Evolutionary conservation across 2,329 filamentous ascomycete species (phyloP).

Genomic region (Pyricularia grisea): DNA sequence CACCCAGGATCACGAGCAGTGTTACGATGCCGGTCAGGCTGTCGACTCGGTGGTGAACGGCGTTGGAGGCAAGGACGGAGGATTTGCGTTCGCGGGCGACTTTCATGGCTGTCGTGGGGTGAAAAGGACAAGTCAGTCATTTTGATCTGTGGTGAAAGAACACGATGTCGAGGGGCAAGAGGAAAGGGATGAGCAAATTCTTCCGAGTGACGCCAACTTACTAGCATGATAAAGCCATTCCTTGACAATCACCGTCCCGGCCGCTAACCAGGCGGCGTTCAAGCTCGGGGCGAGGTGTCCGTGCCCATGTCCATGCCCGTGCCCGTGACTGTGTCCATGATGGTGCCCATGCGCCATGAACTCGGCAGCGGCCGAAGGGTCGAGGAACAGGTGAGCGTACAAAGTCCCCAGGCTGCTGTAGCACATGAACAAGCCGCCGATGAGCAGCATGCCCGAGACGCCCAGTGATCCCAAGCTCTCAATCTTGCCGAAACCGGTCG

Average conservation of each 20-base stretch:
- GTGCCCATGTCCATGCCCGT: constrained; percentile 57
- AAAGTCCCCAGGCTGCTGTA: constrained; percentile 63
- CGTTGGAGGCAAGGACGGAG: constrained; percentile 90
- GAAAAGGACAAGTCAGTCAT: not conserved
- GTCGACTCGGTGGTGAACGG: constrained; percentile 92
- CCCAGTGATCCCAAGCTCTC: constrained; percentile 90
- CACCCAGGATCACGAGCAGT: constrained; percentile 77
- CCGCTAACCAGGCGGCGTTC: constrained; percentile 90
- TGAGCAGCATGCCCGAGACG: constrained; percentile 82
- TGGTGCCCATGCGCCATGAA: constrained; percentile 44
- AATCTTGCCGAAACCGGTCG: constrained; percentile 92
- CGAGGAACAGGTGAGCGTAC: constrained; percentile 64
- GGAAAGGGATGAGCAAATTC: no score
- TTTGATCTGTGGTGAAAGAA: no score
- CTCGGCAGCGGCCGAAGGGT: constrained; percentile 44
- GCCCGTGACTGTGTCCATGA: constrained; percentile 42
- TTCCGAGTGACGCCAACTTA: constrained; percentile 37
- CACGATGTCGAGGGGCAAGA: no score
- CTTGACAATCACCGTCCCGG: constrained; percentile 82
- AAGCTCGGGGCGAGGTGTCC: constrained; percentile 70
- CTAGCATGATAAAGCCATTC: constrained; percentile 97
- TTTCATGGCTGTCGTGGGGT: constrained; percentile 57
- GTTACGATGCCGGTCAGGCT: constrained; percentile 93
- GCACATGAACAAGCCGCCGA: constrained; percentile 88
- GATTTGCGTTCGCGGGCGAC: constrained; percentile 90